These are phyloP conservation scores for Exophiala phaeomuriformis DNA, from an alignment of 2,329 filamentous ascomycete genomes.

Conservation along the genomic window DNA sequence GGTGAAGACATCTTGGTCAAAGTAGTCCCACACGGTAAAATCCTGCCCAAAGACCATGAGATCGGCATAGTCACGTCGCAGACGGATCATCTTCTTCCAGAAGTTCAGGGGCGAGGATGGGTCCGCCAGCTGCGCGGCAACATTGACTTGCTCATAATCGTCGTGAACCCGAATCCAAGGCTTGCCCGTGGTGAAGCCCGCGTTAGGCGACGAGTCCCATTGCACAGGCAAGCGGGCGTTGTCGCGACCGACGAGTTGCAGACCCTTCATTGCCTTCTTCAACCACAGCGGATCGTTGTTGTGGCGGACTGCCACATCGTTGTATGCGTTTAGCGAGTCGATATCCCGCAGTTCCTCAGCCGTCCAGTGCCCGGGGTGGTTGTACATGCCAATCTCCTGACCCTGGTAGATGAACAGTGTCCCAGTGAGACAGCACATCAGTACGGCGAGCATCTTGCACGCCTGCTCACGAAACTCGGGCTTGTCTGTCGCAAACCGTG, in stretches of 20 bases:
- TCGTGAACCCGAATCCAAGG: constrained; percentile 68
- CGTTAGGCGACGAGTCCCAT: constrained; percentile 55
- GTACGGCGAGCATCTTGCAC: constrained; percentile 54
- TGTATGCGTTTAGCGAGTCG: constrained; percentile 37
- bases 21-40: constrained; percentile 49
- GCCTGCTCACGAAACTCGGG: constrained; percentile 45
- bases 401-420: constrained; percentile 53
- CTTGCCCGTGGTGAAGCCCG: constrained; percentile 55
- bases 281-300: constrained; percentile 34
- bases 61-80: constrained; percentile 55
- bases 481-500: constrained; percentile 46
- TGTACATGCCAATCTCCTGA: constrained; percentile 52
- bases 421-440: constrained; percentile 49
- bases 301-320: constrained; percentile 33
- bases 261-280: constrained; percentile 47
- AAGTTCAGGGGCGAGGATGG: constrained; percentile 51
- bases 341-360: constrained; percentile 34
- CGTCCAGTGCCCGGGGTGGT: constrained; percentile 44
- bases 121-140: constrained; percentile 38
- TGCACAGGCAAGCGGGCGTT: constrained; percentile 67
- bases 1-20: constrained; percentile 50
- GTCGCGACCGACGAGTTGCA: constrained; percentile 47
- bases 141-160: constrained; percentile 57
- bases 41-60: constrained; percentile 59
- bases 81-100: constrained; percentile 53